Conservation (phyloP, 495 filamentous ascomycete genomes). For the Penicillium coprophilum region DNA sequence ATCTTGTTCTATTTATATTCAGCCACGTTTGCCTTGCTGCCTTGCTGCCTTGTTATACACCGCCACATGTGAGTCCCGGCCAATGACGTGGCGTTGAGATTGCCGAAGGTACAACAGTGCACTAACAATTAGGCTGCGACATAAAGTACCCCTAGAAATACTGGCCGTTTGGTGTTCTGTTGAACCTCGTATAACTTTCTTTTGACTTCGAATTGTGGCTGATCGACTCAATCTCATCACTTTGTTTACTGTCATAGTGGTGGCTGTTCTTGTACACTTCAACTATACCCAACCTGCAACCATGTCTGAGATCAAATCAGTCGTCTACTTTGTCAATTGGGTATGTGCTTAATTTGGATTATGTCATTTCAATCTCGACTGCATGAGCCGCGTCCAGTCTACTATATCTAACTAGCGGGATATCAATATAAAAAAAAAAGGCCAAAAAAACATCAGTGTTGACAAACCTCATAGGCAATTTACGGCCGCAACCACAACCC, state of each 20-base stretch:
- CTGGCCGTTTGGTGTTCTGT: not conserved
- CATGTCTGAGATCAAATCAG: slow-evolving; percentile 43
- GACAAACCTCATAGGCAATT: slow-evolving; percentile 62
- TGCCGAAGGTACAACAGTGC: slow-evolving; percentile 21
- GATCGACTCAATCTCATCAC: slow-evolving; percentile 16
- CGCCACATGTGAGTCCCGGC: slow-evolving; percentile 13
- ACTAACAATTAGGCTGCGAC: slow-evolving; percentile 33
- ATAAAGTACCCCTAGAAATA: slow-evolving; percentile 27
- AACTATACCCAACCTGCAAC: slow-evolving; percentile 18
- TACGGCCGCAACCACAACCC: slow-evolving; percentile 82
- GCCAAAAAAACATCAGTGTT: not conserved
- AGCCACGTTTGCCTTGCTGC: slow-evolving; percentile 1
- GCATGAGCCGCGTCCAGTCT: not conserved
- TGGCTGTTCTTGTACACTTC: slow-evolving; percentile 23
- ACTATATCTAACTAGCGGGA: not conserved
- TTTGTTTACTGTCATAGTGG: slow-evolving; percentile 21
- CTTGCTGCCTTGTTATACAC: slow-evolving; percentile 8
- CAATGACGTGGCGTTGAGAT: slow-evolving; percentile 25
- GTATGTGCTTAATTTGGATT: slow-evolving; percentile 29
- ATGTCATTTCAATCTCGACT: not conserved
- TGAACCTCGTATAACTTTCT: not conserved
- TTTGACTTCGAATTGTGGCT: slow-evolving; percentile 18
- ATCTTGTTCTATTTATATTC: not conserved
- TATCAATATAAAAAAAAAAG: not conserved
- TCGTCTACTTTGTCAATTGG: slow-evolving; percentile 61